Conservation (phyloP, 805 yeast genomes). For the Nakazawaea holstii region DNA sequence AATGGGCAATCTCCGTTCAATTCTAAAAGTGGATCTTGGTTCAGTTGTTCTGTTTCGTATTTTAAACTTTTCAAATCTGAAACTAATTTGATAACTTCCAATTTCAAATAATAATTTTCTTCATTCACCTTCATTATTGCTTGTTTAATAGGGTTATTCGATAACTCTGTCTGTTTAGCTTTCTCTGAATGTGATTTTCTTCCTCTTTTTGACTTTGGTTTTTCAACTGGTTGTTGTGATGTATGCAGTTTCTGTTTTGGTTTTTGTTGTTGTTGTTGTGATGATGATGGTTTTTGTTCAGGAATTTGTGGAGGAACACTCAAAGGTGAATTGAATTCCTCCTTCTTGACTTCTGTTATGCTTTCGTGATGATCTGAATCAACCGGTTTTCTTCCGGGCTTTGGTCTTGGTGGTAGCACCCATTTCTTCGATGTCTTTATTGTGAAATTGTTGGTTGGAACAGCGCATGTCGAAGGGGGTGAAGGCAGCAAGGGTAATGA, state of each 20-base stretch:
- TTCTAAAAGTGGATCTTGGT: not conserved
- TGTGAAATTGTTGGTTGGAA: conserved; percentile 12
- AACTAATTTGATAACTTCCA: conserved; percentile 39
- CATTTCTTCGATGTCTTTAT: conserved; percentile 69
- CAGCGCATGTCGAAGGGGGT: not conserved
- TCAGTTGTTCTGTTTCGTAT: conserved; percentile 12
- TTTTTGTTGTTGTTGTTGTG: not conserved
- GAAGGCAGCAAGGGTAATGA: not conserved
- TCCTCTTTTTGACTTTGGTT: conserved; percentile 5
- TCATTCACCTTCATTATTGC: conserved; percentile 37
- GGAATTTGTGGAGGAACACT: too few species aligned
- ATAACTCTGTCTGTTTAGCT: conserved; percentile 1
- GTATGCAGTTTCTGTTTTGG: not conserved
- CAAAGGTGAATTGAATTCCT: not conserved
- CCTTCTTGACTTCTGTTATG: not conserved
- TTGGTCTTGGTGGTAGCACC: conserved; percentile 83
- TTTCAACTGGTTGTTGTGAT: not conserved
- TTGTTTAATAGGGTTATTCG: conserved; percentile 28
- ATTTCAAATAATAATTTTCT: conserved; percentile 37
- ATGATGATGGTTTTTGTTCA: not conserved
- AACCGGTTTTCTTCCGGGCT: conserved; percentile 58
- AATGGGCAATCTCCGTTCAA: not conserved
- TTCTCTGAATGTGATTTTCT: conserved; percentile 8
- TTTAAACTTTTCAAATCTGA: conserved; percentile 35
- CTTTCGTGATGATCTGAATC: not conserved